Conservation (phyloP, 441 rosid species). For the Eruca vesicaria region DNA sequence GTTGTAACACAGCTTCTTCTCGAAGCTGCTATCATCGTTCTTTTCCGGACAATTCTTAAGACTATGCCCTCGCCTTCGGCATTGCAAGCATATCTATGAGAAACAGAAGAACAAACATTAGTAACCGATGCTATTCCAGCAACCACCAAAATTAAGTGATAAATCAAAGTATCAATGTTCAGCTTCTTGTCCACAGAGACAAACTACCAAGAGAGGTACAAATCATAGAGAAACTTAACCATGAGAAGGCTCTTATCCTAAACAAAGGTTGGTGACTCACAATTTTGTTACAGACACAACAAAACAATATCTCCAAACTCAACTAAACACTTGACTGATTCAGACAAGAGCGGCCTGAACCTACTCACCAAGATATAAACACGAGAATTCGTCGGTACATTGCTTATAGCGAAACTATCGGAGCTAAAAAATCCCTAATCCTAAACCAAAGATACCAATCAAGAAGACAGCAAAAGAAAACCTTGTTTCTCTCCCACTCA, state of each 20-base stretch:
- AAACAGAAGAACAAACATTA: slow-evolving; percentile 18
- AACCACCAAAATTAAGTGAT: not conserved
- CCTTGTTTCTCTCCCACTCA: slow-evolving; percentile 94
- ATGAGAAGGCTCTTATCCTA: not conserved
- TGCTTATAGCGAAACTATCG: too few species aligned
- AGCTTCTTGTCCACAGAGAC: not conserved
- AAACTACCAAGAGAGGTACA: not conserved
- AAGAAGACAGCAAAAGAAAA: slow-evolving; percentile 21
- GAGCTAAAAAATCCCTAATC: not conserved
- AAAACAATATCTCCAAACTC: not conserved
- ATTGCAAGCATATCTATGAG: slow-evolving; percentile 79
- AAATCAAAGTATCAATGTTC: not conserved
- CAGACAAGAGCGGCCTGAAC: not conserved
- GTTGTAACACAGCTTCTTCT: slow-evolving; percentile 72
- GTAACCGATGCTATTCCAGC: too few species aligned
- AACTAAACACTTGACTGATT: too few species aligned
- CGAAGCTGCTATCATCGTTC: slow-evolving; percentile 50
- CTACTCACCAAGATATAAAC: too few species aligned
- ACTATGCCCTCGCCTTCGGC: slow-evolving; percentile 83
- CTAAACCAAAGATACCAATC: not conserved
- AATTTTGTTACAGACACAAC: not conserved
- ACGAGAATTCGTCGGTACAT: too few species aligned
- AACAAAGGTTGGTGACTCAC: not conserved
- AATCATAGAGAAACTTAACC: not conserved
- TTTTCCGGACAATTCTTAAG: slow-evolving; percentile 75